phyloP scores from a whole-genome alignment of 2,329 filamentous ascomycete species.

The Alternaria panax region DNA sequence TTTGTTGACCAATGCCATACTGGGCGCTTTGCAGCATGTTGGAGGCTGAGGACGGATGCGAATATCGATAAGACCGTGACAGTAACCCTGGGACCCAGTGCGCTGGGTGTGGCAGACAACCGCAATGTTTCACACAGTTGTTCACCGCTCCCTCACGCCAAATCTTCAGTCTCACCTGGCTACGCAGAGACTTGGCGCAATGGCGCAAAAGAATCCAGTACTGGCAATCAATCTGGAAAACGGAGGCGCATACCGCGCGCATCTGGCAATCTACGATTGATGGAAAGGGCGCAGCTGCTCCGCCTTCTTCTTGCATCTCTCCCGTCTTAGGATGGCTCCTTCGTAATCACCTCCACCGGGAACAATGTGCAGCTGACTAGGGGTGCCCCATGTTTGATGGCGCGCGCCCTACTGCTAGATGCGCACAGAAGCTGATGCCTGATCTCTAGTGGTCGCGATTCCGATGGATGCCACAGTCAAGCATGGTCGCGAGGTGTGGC shows the following conservation, averaged over 20 bases:
- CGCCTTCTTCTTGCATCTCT: constrained; percentile 36
- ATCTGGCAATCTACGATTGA: constrained; percentile 15
- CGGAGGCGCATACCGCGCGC: constrained; percentile 9
- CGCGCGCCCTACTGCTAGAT: constrained; percentile 37
- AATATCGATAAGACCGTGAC: constrained; percentile 18
- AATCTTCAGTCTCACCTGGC: neutral
- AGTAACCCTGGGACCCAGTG: constrained; percentile 21
- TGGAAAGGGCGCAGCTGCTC: constrained; percentile 37
- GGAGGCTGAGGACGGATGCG: constrained; percentile 16
- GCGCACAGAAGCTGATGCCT: constrained; percentile 32
- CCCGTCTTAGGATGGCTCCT: constrained; percentile 30
- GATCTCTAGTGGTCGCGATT: constrained; percentile 2
- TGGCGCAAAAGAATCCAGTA: neutral
- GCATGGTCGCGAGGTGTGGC: neutral
- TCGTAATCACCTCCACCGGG: constrained; percentile 37
- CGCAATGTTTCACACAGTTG: constrained; percentile 2
- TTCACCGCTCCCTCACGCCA: constrained; percentile 12
- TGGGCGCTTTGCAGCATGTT: constrained; percentile 2
- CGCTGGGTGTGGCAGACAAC: constrained; percentile 9
- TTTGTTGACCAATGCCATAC: constrained; percentile 12
- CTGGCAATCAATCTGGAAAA: neutral
- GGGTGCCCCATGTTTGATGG: constrained; percentile 26
- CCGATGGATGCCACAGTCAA: neutral
- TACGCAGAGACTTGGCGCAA: neutral
- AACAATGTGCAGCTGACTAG: constrained; percentile 28